Evolutionary conservation across 1,139 yeast species (phyloP), one percentile per base, ranked within the genome.

Genomic region (Sugiyamaella paludigena): DNA sequence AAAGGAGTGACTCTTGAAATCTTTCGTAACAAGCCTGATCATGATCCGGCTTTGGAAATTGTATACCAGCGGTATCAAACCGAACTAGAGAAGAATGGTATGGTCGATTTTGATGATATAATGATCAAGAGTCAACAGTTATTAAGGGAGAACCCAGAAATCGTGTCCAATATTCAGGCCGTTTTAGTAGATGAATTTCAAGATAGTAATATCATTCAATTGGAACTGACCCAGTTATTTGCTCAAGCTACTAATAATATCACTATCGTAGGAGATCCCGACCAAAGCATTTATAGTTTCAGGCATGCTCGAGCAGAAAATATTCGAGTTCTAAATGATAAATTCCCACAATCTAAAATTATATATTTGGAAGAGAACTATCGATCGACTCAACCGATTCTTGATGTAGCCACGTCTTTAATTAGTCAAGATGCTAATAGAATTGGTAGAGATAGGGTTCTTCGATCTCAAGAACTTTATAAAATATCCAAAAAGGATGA

Each of bases 231-330:
- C 75, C 77, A 76, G 53, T 70, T 73, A 16, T 75, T 91, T 55
- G 81, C 87, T 0, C 64, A 68, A 13, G 68, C 69, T 4, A 65
- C 67, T 39, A 59, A 59, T 16, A 83, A 83, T 53, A 74, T 91
- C 7, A 87, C 97, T 0, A 81, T 89, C 1, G 98, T 92, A 0
- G 98, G 98, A 0, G 98, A 92, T 60, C 96, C 97, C 0, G 97
- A 92, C 66, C 98, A 92, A 66, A 84, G 96, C 61, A 92, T 92
- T 28, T 92, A 92, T 64, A 88, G 84, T 0, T 91, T 91, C 58
- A 73, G 98, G 54, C 82, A 86, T 58, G 97, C 98, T 0, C 81
- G 81, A 38, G 74, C 84, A 0, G 71, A 72, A 12, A 89, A 87
- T 60, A 87, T 92, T 59, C 68, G 68, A 33, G 71, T 72, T 10